Percentiles rank a stretch among this genome's conserved stretches.
phyloP scores from a whole-genome alignment of 768 basidiomycete genomes.

The Boletus rubroflammeus region DNA sequence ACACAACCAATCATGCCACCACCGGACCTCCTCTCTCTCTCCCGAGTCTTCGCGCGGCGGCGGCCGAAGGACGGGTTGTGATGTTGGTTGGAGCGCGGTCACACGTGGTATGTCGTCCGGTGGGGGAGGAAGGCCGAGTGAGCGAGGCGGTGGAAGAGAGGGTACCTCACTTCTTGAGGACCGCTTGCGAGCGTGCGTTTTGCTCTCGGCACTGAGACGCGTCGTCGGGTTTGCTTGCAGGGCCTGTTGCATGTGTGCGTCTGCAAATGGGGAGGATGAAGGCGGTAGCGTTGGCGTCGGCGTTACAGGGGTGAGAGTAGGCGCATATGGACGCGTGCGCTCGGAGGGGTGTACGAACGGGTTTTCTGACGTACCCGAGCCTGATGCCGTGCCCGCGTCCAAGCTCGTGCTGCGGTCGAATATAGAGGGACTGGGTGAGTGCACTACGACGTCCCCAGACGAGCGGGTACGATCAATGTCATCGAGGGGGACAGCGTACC shows the following conservation, averaged over 20 bases:
- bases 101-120: constrained; percentile 34
- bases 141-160: constrained; percentile 45
- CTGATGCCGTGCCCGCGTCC: background rate
- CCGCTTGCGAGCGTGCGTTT: background rate
- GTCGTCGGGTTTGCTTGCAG: constrained; percentile 11
- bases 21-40: constrained; percentile 43
- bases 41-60: constrained; percentile 17
- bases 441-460: constrained; percentile 38
- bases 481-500: constrained; percentile 46
- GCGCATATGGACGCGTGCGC: constrained; percentile 1
- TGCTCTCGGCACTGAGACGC: background rate
- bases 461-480: constrained; percentile 39
- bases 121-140: constrained; percentile 56
- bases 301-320: background rate
- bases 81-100: constrained; percentile 36
- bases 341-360: constrained; percentile 41
- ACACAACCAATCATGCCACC: constrained; percentile 89
- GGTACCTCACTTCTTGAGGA: constrained; percentile 8
- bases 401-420: constrained; percentile 14
- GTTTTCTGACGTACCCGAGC: constrained; percentile 30
- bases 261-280: constrained; percentile 35
- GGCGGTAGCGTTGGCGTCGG: background rate
- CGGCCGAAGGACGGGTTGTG: constrained; percentile 28
- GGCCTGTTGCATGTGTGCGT: constrained; percentile 27
- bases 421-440: constrained; percentile 23